phyloP scores from a whole-genome alignment of 2,329 filamentous ascomycete genomes.

The Arachnomyces sp. region DNA sequence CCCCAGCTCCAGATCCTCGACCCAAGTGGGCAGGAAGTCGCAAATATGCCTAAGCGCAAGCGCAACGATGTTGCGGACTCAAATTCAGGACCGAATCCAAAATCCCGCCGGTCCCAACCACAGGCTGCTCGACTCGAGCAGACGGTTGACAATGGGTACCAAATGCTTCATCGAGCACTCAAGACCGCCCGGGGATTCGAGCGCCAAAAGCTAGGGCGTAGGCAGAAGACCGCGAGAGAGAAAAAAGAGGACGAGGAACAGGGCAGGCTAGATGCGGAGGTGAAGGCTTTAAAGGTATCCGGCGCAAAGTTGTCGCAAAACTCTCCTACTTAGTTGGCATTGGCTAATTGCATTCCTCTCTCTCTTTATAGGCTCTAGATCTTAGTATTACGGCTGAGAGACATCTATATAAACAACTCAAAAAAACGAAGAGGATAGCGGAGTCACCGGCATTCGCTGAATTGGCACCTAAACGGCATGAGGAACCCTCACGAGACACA shows the following conservation, averaged over 20 bases:
- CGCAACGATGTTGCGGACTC: constrained; percentile 24
- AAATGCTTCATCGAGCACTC: constrained; percentile 45
- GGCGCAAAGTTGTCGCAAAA: not conserved
- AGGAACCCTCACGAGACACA: constrained; percentile 30
- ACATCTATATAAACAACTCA: constrained; percentile 50
- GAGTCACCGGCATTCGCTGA: constrained; percentile 42
- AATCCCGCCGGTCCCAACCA: constrained; percentile 23
- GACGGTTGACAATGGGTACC: constrained; percentile 44
- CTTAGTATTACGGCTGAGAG: constrained; percentile 42
- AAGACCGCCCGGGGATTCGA: constrained; percentile 56
- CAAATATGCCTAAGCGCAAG: constrained; percentile 36
- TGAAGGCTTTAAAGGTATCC: constrained; percentile 49
- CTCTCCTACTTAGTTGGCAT: not conserved
- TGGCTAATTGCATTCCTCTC: not conserved
- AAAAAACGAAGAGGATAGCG: constrained; percentile 51
- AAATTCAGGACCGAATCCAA: constrained; percentile 10
- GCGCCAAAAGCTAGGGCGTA: constrained; percentile 54
- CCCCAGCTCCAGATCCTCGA: no score
- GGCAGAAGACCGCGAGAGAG: constrained; percentile 47
- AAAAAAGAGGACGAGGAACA: constrained; percentile 35
- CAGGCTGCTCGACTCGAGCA: constrained; percentile 35
- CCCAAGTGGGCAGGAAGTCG: not conserved
- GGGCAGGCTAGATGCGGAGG: constrained; percentile 46
- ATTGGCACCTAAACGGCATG: constrained; percentile 33
- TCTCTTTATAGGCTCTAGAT: constrained; percentile 40